phyloP scores from a whole-genome alignment of 345 rosid species.

The Dipteronia sinensis region DNA sequence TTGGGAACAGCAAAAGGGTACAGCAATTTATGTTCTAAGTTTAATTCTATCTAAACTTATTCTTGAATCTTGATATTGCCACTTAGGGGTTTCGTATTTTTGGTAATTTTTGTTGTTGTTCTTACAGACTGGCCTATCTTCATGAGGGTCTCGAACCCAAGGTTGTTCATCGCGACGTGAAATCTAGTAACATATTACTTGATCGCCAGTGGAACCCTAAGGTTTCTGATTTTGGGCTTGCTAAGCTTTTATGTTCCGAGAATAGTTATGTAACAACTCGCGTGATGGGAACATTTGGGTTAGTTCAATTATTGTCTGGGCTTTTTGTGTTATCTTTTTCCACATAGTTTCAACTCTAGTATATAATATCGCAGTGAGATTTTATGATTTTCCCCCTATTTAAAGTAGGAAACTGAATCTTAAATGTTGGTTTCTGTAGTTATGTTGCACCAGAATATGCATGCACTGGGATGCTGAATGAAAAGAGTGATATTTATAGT shows the following conservation, averaged over 20 bases:
- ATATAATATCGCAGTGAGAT: not conserved
- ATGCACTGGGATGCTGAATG: constrained; percentile 94
- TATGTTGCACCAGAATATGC: constrained; percentile 99
- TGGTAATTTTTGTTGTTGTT: not conserved
- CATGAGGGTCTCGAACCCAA: constrained; percentile 99
- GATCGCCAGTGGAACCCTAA: constrained; percentile 89
- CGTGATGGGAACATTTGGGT: constrained; percentile 99
- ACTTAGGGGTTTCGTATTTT: not conserved
- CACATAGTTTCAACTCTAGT: constrained; percentile 2
- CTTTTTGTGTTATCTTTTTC: not conserved
- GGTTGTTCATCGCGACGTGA: constrained; percentile 93
- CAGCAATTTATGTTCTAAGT: not conserved
- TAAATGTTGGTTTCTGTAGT: constrained; percentile 38
- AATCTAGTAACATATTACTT: constrained; percentile 85
- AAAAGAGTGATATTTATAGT: constrained; percentile 92
- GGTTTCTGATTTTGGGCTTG: constrained; percentile 98
- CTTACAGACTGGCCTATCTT: constrained; percentile 82
- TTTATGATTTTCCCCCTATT: not conserved
- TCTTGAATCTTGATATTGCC: not conserved
- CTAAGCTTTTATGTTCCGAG: constrained; percentile 84
- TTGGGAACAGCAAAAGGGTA: constrained; percentile 97
- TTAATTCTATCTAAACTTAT: not conserved
- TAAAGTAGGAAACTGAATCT: constrained; percentile 8
- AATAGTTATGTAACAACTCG: constrained; percentile 88
- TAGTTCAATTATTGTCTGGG: constrained; percentile 28